Percentiles rank a stretch among this genome's conserved stretches.
Conservation (phyloP, 345 rosid genomes). For the Lumnitzera racemosa region DNA sequence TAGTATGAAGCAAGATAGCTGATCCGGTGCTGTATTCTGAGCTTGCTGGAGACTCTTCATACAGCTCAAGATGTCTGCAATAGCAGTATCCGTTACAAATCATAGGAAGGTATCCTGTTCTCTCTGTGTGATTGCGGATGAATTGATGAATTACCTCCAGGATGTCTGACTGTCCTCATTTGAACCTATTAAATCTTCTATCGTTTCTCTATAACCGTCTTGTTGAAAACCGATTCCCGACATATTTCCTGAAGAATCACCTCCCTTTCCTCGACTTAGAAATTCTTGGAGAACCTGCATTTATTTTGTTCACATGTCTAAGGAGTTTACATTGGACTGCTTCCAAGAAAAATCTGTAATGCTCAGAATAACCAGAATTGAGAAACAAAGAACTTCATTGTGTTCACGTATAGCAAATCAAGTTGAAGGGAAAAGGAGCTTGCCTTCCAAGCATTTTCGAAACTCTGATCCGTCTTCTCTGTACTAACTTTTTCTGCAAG, state of each 20-base stretch:
- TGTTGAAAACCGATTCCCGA: slow-evolving; percentile 62
- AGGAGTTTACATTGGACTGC: background rate
- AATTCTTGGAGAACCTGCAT: slow-evolving; percentile 79
- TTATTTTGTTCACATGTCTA: background rate
- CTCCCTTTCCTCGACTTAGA: slow-evolving; percentile 62
- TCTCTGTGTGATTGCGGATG: slow-evolving; percentile 5
- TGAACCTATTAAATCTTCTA: slow-evolving; percentile 57
- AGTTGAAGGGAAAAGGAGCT: slow-evolving; percentile 3
- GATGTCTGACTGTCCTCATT: slow-evolving; percentile 56
- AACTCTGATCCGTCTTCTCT: slow-evolving; percentile 83
- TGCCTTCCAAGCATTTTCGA: slow-evolving; percentile 99
- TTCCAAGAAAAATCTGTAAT: background rate
- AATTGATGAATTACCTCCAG: slow-evolving; percentile 49
- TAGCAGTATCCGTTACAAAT: background rate
- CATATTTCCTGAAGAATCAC: slow-evolving; percentile 38
- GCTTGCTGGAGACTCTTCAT: slow-evolving; percentile 79
- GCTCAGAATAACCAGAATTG: background rate
- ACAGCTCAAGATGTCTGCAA: slow-evolving; percentile 72
- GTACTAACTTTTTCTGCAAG: slow-evolving; percentile 66
- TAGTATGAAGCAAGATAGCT: slow-evolving; percentile 31
- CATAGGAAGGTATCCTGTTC: too few relatives aligned
- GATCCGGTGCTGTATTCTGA: slow-evolving; percentile 94
- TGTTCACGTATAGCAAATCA: slow-evolving; percentile 1
- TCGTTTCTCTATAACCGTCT: slow-evolving; percentile 64
- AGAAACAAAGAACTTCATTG: background rate